phyloP scores from a whole-genome alignment of 2,329 filamentous ascomycete species.

The Pseudogymnoascus sp. region DNA sequence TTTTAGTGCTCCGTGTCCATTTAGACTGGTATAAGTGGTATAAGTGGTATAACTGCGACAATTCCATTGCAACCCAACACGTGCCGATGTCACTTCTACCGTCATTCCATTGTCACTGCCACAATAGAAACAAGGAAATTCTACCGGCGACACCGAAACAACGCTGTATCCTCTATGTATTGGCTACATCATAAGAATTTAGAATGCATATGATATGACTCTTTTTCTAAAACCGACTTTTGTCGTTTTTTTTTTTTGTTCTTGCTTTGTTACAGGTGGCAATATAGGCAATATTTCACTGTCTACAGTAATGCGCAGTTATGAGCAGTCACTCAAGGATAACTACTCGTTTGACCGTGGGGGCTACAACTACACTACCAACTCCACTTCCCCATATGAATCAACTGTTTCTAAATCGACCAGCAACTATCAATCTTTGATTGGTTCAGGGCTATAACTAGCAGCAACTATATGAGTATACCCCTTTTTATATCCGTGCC shows the following conservation, averaged over 20 bases:
- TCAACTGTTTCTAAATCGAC: neutral
- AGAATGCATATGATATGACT: neutral
- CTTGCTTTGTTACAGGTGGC: neutral
- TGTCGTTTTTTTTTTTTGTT: neutral
- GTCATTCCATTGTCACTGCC: neutral
- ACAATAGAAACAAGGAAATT: neutral
- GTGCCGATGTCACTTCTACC: neutral
- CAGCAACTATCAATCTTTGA: neutral
- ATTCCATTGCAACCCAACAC: neutral
- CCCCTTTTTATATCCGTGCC: neutral
- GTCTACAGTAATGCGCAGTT: neutral
- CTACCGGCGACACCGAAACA: neutral
- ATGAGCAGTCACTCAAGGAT: neutral
- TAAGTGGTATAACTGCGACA: neutral
- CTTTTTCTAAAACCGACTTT: neutral
- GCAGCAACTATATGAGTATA: constrained; percentile 1
- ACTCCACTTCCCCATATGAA: neutral
- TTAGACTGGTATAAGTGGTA: neutral
- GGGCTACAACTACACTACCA: neutral
- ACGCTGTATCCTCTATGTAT: neutral
- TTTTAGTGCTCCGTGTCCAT: neutral
- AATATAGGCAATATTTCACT: neutral
- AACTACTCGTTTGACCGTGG: neutral
- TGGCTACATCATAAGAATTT: neutral
- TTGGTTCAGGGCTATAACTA: neutral